Base-by-base conservation (phyloP, 768 basidiomycete genomes). In the Lactifluus piperatus region DNA sequence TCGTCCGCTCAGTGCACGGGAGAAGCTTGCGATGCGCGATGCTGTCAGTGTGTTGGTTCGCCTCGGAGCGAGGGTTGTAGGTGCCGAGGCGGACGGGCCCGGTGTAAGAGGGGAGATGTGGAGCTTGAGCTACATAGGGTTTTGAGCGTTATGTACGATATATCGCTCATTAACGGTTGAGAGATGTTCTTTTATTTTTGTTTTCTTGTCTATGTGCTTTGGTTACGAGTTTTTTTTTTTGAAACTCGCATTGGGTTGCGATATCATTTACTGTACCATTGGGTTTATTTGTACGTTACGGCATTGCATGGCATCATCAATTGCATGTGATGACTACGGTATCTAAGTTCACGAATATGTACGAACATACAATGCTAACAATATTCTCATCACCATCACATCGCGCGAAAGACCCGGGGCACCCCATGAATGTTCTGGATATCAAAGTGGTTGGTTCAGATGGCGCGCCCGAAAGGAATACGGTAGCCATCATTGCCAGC, bases 111-210 rank as follows among this genome's bases (percentile, higher is more conserved):
- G 61, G 29, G 63, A 64, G 56, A 64, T 64, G 63, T 64, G 60
- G 63, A 64, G 63, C 36, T 54, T 63, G 64, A 65, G 64, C 46
- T 65, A 63, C 16, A 62, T 65, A 2, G 62, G 62, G 9, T 65
- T 65, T 56, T 63, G 55, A 46, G 26, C 20, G 11, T n/a, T 13
- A 46, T 20, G 29, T 4, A 24, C 8, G 5, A 26, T 39, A 5
- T 9, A 14, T 52, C 30, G 14, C 11, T 52, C 16, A 22, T 22
- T 53, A 9, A 26, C 6, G 48, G 30, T 22, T 32, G 48, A 10
- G 18, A 20, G 41, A 7, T 9, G 41, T 2, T 20, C 20, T 43
- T 10, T 18, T 39, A 5, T 39, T 39, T n/a, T 43, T 4, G 41
- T 20, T 3, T n/a, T 43, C 20, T 8, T 5, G 4, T 0, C 8